Conservation (phyloP, 148 eudicot genomes). For the Selenicereus undatus region DNA sequence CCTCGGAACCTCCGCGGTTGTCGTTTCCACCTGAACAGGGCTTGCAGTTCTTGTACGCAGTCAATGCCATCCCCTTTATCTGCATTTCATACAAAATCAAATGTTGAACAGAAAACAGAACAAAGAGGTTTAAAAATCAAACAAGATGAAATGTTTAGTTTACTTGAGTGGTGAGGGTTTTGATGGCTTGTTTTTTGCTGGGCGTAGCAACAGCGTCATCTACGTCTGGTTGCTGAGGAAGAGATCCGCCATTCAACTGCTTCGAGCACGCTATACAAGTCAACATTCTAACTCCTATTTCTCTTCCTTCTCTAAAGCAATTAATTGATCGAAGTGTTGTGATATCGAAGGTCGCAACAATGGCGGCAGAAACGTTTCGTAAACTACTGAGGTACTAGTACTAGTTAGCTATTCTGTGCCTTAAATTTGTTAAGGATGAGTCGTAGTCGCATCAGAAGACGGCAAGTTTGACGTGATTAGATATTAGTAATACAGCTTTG, state of each 20-base stretch:
- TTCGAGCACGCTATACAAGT: constrained; percentile 71
- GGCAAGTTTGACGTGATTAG: not conserved
- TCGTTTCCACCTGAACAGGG: constrained; percentile 65
- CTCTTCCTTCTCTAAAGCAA: not conserved
- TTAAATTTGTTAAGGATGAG: not conserved
- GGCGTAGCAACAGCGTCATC: constrained; percentile 59
- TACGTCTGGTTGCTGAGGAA: constrained; percentile 32
- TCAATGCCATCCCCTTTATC: constrained; percentile 91
- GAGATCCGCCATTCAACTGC: constrained; percentile 57
- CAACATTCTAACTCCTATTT: constrained; percentile 35
- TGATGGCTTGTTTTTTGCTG: constrained; percentile 64
- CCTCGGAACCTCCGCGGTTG: constrained; percentile 34
- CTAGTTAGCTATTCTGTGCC: too few relatives aligned
- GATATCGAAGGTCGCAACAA: not conserved
- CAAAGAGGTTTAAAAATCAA: not conserved
- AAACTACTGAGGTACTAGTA: not conserved
- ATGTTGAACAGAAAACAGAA: not conserved
- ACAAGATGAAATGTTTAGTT: not conserved
- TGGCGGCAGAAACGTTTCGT: not conserved
- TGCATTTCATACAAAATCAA: constrained; percentile 21
- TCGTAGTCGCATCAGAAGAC: constrained; percentile 13
- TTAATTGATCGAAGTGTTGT: too few relatives aligned
- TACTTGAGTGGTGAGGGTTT: constrained; percentile 73
- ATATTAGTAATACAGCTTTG: not conserved
- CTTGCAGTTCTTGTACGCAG: constrained; percentile 81